Evolutionary conservation across 139 green algal species (phyloP).

Genomic region (Mychonastes homosphaera): DNA sequence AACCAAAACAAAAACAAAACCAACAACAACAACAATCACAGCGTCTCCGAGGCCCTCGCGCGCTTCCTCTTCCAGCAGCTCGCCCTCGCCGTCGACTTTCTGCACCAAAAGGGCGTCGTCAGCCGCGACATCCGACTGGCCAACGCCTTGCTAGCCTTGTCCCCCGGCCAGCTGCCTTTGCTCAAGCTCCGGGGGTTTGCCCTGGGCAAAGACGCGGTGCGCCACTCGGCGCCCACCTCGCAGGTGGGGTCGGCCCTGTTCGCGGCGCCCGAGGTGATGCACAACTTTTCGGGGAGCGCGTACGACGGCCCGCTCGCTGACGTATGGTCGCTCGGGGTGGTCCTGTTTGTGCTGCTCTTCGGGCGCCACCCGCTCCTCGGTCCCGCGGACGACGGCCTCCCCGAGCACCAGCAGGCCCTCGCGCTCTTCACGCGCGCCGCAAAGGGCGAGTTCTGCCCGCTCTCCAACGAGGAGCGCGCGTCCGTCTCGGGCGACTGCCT

Average conservation of each 20-base stretch:
- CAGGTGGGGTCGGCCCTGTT: conserved; percentile 45
- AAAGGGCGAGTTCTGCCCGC: conserved; percentile 10
- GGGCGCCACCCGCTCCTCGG: conserved; percentile 35
- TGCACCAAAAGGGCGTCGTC: conserved; percentile 29
- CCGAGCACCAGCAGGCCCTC: conserved; percentile 27
- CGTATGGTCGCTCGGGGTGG: conserved; percentile 51
- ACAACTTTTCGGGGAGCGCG: conserved; percentile 23
- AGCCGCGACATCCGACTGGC: conserved; percentile 60
- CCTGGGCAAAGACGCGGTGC: conserved; percentile 39
- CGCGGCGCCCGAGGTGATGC: conserved; percentile 49
- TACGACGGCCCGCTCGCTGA: conserved; percentile 37
- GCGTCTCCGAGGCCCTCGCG: conserved; percentile 44
- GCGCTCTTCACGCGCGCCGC: conserved; percentile 24
- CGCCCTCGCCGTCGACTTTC: conserved; percentile 44
- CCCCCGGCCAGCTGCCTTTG: conserved; percentile 48
- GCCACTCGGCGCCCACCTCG: conserved; percentile 22
- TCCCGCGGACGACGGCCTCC: conserved; percentile 13
- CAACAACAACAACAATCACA: conserved; percentile 15
- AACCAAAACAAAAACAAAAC: too few species aligned
- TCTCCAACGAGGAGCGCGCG: conserved; percentile 12
- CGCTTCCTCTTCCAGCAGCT: conserved; percentile 65
- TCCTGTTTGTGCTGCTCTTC: conserved; percentile 57
- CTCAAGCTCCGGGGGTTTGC: conserved; percentile 71
- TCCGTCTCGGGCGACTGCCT: neutral
- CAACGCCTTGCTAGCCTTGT: conserved; percentile 61